Percentiles rank a stretch among this genome's conserved stretches.
Conservation (phyloP, 2,329 filamentous ascomycete genomes). For the Tothia fuscella region DNA sequence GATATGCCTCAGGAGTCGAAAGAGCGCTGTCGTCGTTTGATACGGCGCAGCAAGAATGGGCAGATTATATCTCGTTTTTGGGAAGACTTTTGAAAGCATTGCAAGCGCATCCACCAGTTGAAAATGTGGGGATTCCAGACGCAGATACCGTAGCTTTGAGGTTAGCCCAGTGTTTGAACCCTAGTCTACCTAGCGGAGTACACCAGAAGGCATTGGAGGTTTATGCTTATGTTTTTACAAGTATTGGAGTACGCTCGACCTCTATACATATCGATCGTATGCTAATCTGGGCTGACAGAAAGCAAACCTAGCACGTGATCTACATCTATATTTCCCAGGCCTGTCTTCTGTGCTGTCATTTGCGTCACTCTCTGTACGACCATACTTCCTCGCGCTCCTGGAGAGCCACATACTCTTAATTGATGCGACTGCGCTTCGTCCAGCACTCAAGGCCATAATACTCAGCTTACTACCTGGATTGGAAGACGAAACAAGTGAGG, state of each 20-base stretch:
- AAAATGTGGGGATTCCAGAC: conserved; percentile 62
- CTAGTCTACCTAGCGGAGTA: conserved; percentile 83
- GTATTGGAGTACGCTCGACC: conserved; percentile 52
- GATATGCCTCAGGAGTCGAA: conserved; percentile 82
- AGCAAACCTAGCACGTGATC: conserved; percentile 67
- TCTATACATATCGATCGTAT: not conserved
- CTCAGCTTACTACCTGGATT: conserved; percentile 80
- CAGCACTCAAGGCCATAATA: conserved; percentile 82
- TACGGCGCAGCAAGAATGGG: conserved; percentile 92
- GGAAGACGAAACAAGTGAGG: conserved; percentile 93
- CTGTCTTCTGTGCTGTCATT: conserved; percentile 84
- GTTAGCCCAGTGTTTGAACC: conserved; percentile 88
- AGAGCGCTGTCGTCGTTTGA: conserved; percentile 83
- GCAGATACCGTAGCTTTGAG: conserved; percentile 78
- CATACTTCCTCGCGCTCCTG: conserved; percentile 71
- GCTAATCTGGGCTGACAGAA: conserved; percentile 25
- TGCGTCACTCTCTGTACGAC: conserved; percentile 81
- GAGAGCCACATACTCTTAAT: conserved; percentile 69
- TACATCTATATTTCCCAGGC: conserved; percentile 81
- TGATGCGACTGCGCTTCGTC: conserved; percentile 59
- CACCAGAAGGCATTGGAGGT: conserved; percentile 96
- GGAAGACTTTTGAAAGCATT: conserved; percentile 86
- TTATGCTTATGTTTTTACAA: conserved; percentile 76
- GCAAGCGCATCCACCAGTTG: conserved; percentile 63
- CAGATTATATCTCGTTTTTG: conserved; percentile 96